Evolutionary conservation across 2,329 filamentous ascomycete genomes (phyloP), one percentile per base, ranked within the genome.

Genomic region (Exophiala aquamarina): DNA sequence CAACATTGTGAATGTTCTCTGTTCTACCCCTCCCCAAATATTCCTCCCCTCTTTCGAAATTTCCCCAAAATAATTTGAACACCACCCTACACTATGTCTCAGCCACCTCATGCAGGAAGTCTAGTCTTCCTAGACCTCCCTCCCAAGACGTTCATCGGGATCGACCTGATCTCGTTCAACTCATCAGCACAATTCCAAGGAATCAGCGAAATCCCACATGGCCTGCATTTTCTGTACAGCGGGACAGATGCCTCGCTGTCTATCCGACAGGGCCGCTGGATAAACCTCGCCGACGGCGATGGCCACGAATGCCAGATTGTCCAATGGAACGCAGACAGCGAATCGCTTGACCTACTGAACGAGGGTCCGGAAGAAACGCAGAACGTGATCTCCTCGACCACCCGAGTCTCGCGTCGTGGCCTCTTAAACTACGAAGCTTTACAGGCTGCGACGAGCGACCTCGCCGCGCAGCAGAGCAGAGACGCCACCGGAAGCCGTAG

Each of bases 151-250:
- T 62, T 76, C 23, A 75, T 77, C 55, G 81, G 73, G 32, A 68
- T 76, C 47, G 70, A 76, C 55, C 68, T 77, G 15, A 72, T 84
- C 40, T 80, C 81, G 36, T 84, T 85, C 64, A 83, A 79, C 13
- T 78, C 79, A 3, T 79, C 80, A 9, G 70, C 78, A 9, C 75
- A 77, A 42, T 84, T 85, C 63, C 72, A 74, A 47, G 82, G 82
- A 20, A 75, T 85, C 57, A 80, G 77, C 52, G 73, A 79, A 54
- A 58, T 85, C 3, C 78, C 81, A 0, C 58, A 67, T 2, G 81
- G 81, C 34, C 72, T 76, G 60, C 82, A 84, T 60, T 83, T 84
- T 55, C 64, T 82, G 14, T 85, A 83, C 60, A 78, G 75, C 0
- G 76, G 79, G 18, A 74, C 76, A 15, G 81, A 78, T 45, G 72